These are phyloP conservation scores for Mycena sp. DNA, from an alignment of 1,284 basidiomycete genomes.

Conservation along the genomic window DNA sequence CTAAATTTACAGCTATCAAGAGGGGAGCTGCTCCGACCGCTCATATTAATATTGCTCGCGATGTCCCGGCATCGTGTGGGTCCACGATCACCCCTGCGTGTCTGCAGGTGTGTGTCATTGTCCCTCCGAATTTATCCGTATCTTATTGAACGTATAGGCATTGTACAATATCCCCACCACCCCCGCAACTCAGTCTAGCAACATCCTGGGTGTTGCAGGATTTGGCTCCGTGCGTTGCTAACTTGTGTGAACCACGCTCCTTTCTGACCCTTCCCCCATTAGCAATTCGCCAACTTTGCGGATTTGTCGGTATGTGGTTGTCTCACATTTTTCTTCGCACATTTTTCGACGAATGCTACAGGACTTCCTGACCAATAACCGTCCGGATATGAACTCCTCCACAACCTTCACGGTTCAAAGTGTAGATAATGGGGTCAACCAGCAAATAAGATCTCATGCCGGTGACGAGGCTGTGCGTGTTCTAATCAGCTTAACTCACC, in stretches of 20 bases:
- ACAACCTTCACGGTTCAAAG: conserved; percentile 38
- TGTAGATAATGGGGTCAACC: conserved; percentile 56
- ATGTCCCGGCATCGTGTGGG: conserved; percentile 38
- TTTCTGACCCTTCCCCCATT: not conserved
- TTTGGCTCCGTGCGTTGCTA: conserved; percentile 40
- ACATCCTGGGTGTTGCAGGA: conserved; percentile 51
- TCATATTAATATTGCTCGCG: not conserved
- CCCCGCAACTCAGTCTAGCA: conserved; percentile 44
- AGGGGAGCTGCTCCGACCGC: not conserved
- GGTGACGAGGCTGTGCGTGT: conserved; percentile 47
- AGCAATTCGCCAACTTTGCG: conserved; percentile 49
- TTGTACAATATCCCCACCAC: conserved; percentile 50
- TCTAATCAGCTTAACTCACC: not conserved
- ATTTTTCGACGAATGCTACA: conserved; percentile 17
- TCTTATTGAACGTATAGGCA: conserved; percentile 21
- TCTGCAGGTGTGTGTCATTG: conserved; percentile 32
- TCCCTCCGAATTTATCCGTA: too few relatives aligned
- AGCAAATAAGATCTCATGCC: conserved; percentile 46
- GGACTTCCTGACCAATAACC: conserved; percentile 46
- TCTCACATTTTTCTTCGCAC: too few relatives aligned
- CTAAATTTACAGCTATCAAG: conserved; percentile 5
- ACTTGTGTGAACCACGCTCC: too few relatives aligned
- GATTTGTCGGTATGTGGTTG: conserved; percentile 47
- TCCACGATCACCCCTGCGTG: conserved; percentile 52
- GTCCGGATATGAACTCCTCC: conserved; percentile 28